phyloP scores from a whole-genome alignment of 2,329 filamentous ascomycete genomes.

The Fusarium hostae region DNA sequence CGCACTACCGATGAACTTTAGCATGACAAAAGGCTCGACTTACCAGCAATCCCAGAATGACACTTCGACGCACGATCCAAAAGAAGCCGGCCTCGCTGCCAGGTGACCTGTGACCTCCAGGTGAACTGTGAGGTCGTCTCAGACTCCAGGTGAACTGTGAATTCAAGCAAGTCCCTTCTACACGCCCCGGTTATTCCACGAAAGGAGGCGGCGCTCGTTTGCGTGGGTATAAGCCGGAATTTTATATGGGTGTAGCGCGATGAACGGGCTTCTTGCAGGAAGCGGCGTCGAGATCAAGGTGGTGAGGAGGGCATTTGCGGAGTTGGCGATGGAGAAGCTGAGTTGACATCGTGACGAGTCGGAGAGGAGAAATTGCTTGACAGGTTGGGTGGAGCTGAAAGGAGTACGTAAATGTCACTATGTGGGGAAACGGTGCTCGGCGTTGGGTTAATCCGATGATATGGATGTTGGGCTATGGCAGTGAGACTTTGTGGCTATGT shows the following conservation, averaged over 20 bases:
- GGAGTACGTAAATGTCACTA: too few relatives aligned
- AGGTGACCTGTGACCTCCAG: conserved; percentile 1
- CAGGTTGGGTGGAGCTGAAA: too few relatives aligned
- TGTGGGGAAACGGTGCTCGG: too few relatives aligned
- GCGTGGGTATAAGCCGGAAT: conserved; percentile 4
- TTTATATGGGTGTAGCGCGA: neutral
- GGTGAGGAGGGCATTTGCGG: neutral
- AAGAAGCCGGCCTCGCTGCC: neutral
- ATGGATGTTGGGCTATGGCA: too few relatives aligned
- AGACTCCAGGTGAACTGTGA: conserved; percentile 4
- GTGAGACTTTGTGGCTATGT: too few relatives aligned
- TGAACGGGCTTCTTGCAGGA: neutral
- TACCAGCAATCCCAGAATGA: neutral
- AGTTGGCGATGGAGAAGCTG: too few relatives aligned
- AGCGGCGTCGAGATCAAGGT: neutral
- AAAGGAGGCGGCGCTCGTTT: neutral
- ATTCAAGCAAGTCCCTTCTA: conserved; percentile 1
- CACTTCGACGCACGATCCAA: neutral
- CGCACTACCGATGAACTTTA: neutral
- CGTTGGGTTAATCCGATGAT: too few relatives aligned
- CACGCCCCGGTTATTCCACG: neutral
- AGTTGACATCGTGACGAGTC: too few relatives aligned
- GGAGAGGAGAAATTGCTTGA: too few relatives aligned
- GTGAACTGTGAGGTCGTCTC: neutral
- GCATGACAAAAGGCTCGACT: neutral